phyloP scores from a whole-genome alignment of 177 flowering plant species.

The Vitis hybrid region DNA sequence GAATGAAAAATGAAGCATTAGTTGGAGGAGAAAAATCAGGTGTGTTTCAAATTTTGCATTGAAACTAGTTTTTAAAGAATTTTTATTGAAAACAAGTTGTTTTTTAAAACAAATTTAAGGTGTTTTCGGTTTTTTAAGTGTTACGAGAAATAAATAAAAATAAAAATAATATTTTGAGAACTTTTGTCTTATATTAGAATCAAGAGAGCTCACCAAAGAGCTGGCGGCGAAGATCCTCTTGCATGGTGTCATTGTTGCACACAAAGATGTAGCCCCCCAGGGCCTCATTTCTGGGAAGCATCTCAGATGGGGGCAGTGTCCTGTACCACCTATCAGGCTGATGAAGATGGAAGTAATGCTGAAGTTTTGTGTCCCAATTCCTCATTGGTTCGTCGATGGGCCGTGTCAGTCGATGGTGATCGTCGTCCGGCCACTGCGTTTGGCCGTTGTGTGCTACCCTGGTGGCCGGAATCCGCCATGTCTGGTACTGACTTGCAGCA shows the following conservation, averaged over 20 bases:
- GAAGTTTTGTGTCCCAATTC: neutral
- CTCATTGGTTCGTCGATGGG: neutral
- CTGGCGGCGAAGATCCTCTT: slow-evolving; percentile 23
- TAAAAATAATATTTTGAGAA: too few relatives aligned
- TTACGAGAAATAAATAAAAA: too few relatives aligned
- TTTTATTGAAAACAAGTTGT: too few relatives aligned
- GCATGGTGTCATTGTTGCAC: slow-evolving; percentile 30
- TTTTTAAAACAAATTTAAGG: too few relatives aligned
- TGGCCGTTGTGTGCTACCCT: neutral
- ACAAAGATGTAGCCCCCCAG: slow-evolving; percentile 26
- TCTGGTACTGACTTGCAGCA: neutral
- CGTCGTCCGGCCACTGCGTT: neutral
- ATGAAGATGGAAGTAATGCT: neutral
- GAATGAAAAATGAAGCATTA: neutral
- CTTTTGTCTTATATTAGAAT: too few relatives aligned
- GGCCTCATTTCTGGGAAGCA: slow-evolving; percentile 21
- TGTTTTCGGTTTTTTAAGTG: too few relatives aligned
- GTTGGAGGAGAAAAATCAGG: too few relatives aligned
- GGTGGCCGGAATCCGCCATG: slow-evolving; percentile 4
- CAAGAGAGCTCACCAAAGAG: slow-evolving; percentile 13
- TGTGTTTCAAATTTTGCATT: too few relatives aligned
- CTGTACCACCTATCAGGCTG: slow-evolving; percentile 13
- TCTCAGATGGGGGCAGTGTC: slow-evolving; percentile 21
- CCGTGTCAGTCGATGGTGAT: neutral
- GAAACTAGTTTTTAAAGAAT: too few relatives aligned